A percentile compares a stretch with the other conserved stretches of the same genome.
phyloP scores from a whole-genome alignment of 495 filamentous ascomycete species.

The Daldinia bambusicola region DNA sequence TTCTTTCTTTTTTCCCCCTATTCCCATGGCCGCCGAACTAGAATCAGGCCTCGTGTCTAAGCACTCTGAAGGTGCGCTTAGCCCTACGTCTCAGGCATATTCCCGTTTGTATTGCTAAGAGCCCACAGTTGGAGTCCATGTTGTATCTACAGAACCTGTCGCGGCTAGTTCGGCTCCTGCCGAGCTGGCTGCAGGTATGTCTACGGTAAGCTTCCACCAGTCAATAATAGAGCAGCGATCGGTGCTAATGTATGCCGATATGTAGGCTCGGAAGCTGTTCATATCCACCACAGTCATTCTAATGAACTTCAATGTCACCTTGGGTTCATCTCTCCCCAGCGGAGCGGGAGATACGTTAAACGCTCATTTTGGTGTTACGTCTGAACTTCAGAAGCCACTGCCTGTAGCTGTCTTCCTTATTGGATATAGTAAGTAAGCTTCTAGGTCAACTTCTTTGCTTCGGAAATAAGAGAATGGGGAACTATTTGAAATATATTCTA shows the following conservation, averaged over 20 bases:
- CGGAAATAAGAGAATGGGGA: no score
- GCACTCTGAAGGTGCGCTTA: not conserved
- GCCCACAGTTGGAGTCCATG: not conserved
- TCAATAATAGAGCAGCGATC: not conserved
- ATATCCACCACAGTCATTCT: not conserved
- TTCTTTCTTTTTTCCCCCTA: not conserved
- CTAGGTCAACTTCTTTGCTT: not conserved
- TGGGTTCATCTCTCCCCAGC: conserved; percentile 23
- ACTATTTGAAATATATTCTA: not conserved
- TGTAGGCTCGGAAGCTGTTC: not conserved
- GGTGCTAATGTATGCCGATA: not conserved
- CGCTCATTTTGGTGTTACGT: conserved; percentile 4
- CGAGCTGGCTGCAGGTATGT: not conserved
- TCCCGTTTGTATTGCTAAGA: not conserved
- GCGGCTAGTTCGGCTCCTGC: not conserved
- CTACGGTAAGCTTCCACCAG: not conserved
- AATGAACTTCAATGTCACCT: conserved; percentile 8
- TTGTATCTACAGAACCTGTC: conserved; percentile 4
- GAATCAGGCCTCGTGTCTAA: not conserved
- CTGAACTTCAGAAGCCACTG: conserved; percentile 8
- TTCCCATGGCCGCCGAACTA: not conserved
- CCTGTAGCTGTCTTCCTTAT: conserved; percentile 62
- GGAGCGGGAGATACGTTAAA: conserved; percentile 9
- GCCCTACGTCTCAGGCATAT: not conserved
- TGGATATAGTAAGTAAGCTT: conserved; percentile 52